Percentiles rank a stretch among this genome's conserved stretches.
Evolutionary conservation across 371 early-diverging fungal genomes (phyloP).

Genomic region (Rhizopus delemar): DNA sequence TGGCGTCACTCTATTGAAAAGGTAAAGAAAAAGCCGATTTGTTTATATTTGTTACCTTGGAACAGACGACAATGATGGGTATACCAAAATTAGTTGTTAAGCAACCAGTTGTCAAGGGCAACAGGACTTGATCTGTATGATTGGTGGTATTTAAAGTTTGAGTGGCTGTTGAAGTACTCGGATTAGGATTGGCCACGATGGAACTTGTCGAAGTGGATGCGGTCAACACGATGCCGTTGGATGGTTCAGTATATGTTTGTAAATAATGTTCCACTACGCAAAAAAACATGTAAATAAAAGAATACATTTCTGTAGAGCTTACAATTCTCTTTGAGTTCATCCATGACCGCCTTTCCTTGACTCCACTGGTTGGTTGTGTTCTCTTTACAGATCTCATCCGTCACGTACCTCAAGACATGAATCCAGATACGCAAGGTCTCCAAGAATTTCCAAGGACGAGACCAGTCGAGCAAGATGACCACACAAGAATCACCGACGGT

Average conservation of each 20-base stretch:
- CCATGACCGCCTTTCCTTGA: constrained; percentile 61
- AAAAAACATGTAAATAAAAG: background rate
- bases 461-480: constrained; percentile 85
- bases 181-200: constrained; percentile 12
- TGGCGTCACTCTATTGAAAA: constrained; percentile 67
- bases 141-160: background rate
- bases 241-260: constrained; percentile 55
- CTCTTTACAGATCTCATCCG: constrained; percentile 55
- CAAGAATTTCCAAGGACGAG: constrained; percentile 83
- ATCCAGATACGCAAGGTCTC: constrained; percentile 77
- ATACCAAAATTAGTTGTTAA: constrained; percentile 81
- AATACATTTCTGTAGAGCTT: constrained; percentile 11
- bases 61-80: constrained; percentile 83
- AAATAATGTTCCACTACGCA: constrained; percentile 52
- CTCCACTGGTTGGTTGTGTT: constrained; percentile 42
- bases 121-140: constrained; percentile 44
- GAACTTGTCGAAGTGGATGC: constrained; percentile 29
- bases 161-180: background rate
- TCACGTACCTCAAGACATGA: constrained; percentile 56
- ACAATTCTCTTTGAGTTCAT: constrained; percentile 69
- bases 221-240: constrained; percentile 13
- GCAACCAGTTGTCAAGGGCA: constrained; percentile 74
- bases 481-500: constrained; percentile 63
- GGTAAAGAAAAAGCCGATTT: background rate
- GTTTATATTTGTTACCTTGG: constrained; percentile 65